Conservation (phyloP, 176 grass and related monocot species). For the Carex littledalei region DNA sequence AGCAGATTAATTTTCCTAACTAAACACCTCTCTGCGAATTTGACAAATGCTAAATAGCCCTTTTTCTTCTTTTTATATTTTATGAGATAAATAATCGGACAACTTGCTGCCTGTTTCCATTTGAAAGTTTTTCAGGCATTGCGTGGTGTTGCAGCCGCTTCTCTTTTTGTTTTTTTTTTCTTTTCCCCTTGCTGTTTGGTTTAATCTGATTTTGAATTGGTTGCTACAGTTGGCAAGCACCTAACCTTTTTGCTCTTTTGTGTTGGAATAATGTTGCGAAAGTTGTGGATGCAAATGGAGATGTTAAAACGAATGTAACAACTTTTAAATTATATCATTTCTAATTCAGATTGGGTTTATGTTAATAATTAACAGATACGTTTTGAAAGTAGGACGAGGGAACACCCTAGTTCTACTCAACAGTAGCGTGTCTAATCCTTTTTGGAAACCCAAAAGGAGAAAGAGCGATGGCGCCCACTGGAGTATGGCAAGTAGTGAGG, state of each 20-base stretch:
- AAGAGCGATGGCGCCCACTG: no score
- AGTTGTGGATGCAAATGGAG: neutral
- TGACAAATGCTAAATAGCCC: neutral
- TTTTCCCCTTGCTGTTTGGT: neutral
- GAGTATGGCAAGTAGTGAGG: no score
- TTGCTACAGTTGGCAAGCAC: neutral
- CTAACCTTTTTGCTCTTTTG: neutral
- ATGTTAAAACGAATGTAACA: neutral
- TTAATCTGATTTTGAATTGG: slow-evolving; percentile 5
- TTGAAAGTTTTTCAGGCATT: slow-evolving; percentile 11
- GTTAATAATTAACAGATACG: neutral
- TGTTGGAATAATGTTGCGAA: neutral
- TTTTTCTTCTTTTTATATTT: neutral
- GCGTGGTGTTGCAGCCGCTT: neutral
- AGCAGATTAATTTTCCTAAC: slow-evolving; percentile 53
- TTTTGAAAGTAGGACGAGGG: neutral
- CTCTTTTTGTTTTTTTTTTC: neutral
- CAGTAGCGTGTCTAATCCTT: no score
- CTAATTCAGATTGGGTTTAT: neutral
- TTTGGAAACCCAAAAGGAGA: no score
- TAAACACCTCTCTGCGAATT: neutral
- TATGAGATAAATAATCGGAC: slow-evolving; percentile 20
- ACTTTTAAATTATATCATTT: neutral
- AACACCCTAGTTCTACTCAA: no score
- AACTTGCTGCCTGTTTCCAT: neutral